Conservation (phyloP, 805 yeast genomes). For the Saccharomycopsis fibuligera region DNA sequence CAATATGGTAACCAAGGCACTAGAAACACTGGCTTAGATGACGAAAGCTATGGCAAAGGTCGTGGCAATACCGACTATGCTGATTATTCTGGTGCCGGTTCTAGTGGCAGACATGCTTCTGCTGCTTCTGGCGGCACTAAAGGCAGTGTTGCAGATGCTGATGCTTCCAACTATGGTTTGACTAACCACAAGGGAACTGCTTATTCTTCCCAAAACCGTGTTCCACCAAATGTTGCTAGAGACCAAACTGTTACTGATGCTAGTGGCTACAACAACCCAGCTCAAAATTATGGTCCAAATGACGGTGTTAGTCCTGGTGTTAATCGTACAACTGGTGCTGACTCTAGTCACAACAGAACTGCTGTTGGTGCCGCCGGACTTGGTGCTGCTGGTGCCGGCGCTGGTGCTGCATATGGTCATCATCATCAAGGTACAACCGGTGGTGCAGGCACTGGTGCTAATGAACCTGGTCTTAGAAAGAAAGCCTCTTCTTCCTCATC, state of each 20-base stretch:
- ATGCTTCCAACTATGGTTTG: slow-evolving; percentile 1
- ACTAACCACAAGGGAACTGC: slow-evolving; percentile 1
- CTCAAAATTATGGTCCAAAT: background rate
- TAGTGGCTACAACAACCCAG: background rate
- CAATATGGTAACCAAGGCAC: too few species aligned
- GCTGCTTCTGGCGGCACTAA: background rate
- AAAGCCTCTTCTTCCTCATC: background rate
- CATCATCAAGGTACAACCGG: slow-evolving; percentile 5
- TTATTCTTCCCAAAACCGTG: background rate
- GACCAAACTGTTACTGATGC: background rate
- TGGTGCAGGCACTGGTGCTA: slow-evolving; percentile 7
- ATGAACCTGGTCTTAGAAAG: background rate
- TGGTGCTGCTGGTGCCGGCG: slow-evolving; percentile 11
- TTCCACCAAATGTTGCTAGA: background rate
- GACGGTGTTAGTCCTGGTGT: slow-evolving; percentile 1
- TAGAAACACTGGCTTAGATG: too few species aligned
- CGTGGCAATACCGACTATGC: background rate
- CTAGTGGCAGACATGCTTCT: background rate
- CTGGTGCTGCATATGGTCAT: background rate
- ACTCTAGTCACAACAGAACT: too few species aligned
- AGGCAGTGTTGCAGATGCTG: background rate
- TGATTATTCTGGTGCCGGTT: background rate
- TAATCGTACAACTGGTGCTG: too few species aligned
- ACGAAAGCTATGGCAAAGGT: slow-evolving; percentile 3
- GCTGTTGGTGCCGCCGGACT: too few species aligned